Percentiles rank a stretch among this genome's conserved stretches.
Evolutionary conservation across 768 basidiomycete species (phyloP).

Genomic region (Tylopilus vinaceipallidus): DNA sequence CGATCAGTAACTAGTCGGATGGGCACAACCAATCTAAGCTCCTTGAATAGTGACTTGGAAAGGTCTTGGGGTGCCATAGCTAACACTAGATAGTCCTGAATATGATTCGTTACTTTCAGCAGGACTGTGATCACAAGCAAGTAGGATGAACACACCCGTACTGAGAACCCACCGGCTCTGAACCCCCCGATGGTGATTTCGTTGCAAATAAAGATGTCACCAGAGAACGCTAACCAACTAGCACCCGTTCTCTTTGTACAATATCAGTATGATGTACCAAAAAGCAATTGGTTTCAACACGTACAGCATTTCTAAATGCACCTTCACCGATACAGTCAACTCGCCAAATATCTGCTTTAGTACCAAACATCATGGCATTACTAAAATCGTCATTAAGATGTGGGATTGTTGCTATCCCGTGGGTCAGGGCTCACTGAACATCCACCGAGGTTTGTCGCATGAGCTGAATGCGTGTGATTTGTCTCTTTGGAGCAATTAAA

Average conservation of each 20-base stretch:
- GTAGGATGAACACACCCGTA: slow-evolving; percentile 45
- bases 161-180: slow-evolving; percentile 58
- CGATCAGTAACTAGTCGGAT: slow-evolving; percentile 63
- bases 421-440: slow-evolving; percentile 39
- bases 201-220: slow-evolving; percentile 54
- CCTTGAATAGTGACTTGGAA: slow-evolving; percentile 51
- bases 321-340: slow-evolving; percentile 64
- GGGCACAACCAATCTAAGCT: slow-evolving; percentile 61
- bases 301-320: slow-evolving; percentile 54
- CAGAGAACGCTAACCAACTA: slow-evolving; percentile 60
- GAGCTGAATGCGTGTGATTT: slow-evolving; percentile 53
- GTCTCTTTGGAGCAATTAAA: slow-evolving; percentile 28
- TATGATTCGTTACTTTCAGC: neutral
- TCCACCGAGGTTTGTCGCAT: slow-evolving; percentile 70
- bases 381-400: slow-evolving; percentile 29
- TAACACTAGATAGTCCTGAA: slow-evolving; percentile 69
- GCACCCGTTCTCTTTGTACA: slow-evolving; percentile 54
- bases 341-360: slow-evolving; percentile 73
- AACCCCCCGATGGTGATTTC: slow-evolving; percentile 59
- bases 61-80: slow-evolving; percentile 58
- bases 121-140: neutral
- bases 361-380: slow-evolving; percentile 44
- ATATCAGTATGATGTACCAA: slow-evolving; percentile 3
- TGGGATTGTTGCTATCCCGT: neutral
- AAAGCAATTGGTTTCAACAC: slow-evolving; percentile 20